phyloP scores from a whole-genome alignment of 2,329 filamentous ascomycete genomes.

The Aspergillus sp. region DNA sequence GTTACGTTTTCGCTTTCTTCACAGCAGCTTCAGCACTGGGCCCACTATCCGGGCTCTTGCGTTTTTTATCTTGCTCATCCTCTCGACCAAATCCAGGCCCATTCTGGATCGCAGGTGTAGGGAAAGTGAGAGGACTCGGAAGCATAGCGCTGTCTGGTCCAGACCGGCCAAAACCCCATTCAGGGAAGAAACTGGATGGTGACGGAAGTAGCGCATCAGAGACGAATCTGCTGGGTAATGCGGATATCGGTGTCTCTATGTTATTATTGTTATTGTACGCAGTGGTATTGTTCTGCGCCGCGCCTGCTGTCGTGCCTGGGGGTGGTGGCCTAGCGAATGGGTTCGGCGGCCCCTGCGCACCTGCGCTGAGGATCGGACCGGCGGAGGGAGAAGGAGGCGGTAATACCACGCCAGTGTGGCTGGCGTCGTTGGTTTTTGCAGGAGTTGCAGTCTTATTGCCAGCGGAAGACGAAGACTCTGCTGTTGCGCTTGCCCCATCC shows the following conservation, averaged over 20 bases:
- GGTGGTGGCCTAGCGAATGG: constrained; percentile 89
- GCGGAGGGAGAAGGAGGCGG: constrained; percentile 92
- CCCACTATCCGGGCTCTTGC: constrained; percentile 48
- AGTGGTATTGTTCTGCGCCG: constrained; percentile 41
- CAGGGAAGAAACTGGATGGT: constrained; percentile 88
- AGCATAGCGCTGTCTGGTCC: constrained; percentile 78
- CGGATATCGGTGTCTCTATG: constrained; percentile 83
- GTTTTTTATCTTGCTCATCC: constrained; percentile 50
- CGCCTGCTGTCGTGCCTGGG: constrained; percentile 52
- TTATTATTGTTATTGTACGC: constrained; percentile 48
- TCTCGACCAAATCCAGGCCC: constrained; percentile 48
- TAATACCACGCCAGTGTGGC: constrained; percentile 74
- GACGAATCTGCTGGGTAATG: constrained; percentile 88
- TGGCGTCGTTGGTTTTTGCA: constrained; percentile 59
- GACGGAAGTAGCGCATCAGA: constrained; percentile 85
- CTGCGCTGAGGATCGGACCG: constrained; percentile 82
- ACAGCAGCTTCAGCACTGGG: constrained; percentile 35
- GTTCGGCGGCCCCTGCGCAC: constrained; percentile 89
- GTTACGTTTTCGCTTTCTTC: constrained; percentile 47
- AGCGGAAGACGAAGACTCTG: constrained; percentile 67
- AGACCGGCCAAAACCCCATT: constrained; percentile 75
- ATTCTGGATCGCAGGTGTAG: constrained; percentile 67
- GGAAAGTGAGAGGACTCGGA: constrained; percentile 89
- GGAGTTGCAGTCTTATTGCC: constrained; percentile 64
- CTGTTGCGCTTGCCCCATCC: constrained; percentile 73